A percentile compares a stretch with the other conserved stretches of the same genome.
Conservation (phyloP, 2,329 filamentous ascomycete species). For the Aspergillus phoenicis region DNA sequence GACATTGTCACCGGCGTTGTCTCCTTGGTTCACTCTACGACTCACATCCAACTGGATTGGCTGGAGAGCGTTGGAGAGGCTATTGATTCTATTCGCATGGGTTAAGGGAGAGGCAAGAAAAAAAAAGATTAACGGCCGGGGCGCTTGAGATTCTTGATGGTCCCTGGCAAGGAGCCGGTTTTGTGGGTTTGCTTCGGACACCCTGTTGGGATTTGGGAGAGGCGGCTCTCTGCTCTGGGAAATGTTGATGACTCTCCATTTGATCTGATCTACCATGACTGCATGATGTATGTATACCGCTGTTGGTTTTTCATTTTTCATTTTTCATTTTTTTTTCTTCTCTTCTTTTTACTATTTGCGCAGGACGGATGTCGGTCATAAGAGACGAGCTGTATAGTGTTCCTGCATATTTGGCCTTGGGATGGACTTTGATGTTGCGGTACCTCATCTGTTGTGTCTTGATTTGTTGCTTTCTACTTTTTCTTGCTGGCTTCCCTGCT, state of each 20-base stretch:
- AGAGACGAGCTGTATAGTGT: constrained; percentile 27
- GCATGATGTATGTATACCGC: constrained; percentile 42
- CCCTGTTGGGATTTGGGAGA: not conserved
- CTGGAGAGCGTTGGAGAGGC: constrained; percentile 29
- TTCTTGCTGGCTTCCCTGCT: not conserved
- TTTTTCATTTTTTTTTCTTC: no score
- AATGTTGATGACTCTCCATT: constrained; percentile 20
- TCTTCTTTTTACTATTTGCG: not conserved
- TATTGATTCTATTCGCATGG: constrained; percentile 18
- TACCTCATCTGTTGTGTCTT: constrained; percentile 11
- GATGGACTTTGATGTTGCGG: constrained; percentile 15
- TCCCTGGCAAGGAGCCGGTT: constrained; percentile 1
- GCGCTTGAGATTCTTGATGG: constrained; percentile 6
- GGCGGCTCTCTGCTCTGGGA: constrained; percentile 8
- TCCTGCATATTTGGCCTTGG: constrained; percentile 19
- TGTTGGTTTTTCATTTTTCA: constrained; percentile 16
- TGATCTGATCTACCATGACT: constrained; percentile 30
- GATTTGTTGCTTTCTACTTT: not conserved
- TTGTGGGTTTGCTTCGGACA: not conserved
- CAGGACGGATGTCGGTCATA: constrained; percentile 15
- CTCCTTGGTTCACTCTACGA: constrained; percentile 28
- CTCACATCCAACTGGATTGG: constrained; percentile 35
- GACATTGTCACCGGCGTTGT: constrained; percentile 21
- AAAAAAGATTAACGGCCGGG: not conserved
- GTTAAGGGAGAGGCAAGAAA: constrained; percentile 4